These are phyloP conservation scores for Dioscorea dumetorum DNA, from an alignment of 106 monocot genomes.

Conservation along the genomic window DNA sequence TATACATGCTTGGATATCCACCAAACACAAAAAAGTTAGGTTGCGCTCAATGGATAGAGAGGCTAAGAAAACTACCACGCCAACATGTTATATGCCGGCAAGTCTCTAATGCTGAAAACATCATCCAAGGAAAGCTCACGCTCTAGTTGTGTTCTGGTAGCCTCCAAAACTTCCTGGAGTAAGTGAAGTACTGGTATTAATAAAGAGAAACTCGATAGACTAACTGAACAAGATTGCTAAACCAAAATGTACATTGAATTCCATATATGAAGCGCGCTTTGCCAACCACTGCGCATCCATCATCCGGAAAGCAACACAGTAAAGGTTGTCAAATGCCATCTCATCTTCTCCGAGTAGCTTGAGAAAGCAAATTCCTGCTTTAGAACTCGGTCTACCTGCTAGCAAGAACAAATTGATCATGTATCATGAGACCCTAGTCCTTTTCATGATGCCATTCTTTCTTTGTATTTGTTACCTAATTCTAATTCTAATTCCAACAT, in stretches of 20 bases:
- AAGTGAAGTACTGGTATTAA: background rate
- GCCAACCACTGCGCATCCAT: constrained; percentile 83
- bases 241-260: constrained; percentile 58
- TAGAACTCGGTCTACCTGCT: constrained; percentile 40
- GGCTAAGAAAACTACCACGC: background rate
- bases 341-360: constrained; percentile 59
- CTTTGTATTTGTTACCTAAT: constrained; percentile 32
- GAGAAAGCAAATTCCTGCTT: constrained; percentile 38
- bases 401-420: background rate
- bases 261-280: constrained; percentile 81
- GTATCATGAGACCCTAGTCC: background rate
- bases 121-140: constrained; percentile 54
- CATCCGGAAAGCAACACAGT: constrained; percentile 72
- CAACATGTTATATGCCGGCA: constrained; percentile 34
- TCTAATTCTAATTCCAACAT: constrained; percentile 72
- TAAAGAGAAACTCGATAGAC: background rate
- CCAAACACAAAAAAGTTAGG: too few species aligned
- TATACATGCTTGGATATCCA: too few species aligned
- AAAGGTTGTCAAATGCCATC: constrained; percentile 76
- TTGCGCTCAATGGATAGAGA: background rate
- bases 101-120: constrained; percentile 35
- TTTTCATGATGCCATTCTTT: background rate
- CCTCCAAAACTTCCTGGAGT: constrained; percentile 69
- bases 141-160: constrained; percentile 63
- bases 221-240: background rate